Conservation (phyloP, 2,329 filamentous ascomycete genomes). For the Penicillium sp. region DNA sequence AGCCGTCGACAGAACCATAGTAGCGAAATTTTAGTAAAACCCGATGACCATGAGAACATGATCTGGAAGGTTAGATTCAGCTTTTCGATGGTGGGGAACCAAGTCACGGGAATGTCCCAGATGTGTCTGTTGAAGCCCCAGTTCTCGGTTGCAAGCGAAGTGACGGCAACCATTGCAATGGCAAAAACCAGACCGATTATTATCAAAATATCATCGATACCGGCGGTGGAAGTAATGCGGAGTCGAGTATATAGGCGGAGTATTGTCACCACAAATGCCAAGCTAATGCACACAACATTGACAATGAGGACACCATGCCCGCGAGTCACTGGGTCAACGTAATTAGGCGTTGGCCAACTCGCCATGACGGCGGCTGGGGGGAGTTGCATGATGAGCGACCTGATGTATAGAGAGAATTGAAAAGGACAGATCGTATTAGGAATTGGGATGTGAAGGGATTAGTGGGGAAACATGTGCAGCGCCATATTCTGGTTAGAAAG, state of each 20-base stretch:
- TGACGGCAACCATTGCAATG: constrained; percentile 37
- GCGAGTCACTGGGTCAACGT: constrained; percentile 47
- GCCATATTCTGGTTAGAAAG: neutral
- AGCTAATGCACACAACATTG: constrained; percentile 40
- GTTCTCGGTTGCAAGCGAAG: constrained; percentile 33
- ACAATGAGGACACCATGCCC: constrained; percentile 47
- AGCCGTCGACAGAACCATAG: constrained; percentile 39
- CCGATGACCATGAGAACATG: constrained; percentile 36
- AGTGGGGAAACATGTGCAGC: neutral
- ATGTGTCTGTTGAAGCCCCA: constrained; percentile 43
- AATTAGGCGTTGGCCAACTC: constrained; percentile 52
- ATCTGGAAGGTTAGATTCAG: constrained; percentile 40
- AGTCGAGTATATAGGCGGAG: constrained; percentile 51
- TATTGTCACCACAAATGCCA: constrained; percentile 43
- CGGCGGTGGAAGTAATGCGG: constrained; percentile 47
- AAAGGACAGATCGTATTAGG: neutral
- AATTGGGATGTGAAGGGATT: neutral
- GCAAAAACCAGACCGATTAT: constrained; percentile 45
- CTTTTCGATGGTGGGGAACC: constrained; percentile 34
- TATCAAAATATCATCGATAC: constrained; percentile 51
- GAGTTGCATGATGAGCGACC: constrained; percentile 33
- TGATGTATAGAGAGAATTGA: neutral
- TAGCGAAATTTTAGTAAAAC: constrained; percentile 41
- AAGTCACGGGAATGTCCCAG: constrained; percentile 40
- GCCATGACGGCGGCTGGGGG: constrained; percentile 45